Conservation (phyloP, 495 filamentous ascomycete species). For the Aspergillus panamensis region DNA sequence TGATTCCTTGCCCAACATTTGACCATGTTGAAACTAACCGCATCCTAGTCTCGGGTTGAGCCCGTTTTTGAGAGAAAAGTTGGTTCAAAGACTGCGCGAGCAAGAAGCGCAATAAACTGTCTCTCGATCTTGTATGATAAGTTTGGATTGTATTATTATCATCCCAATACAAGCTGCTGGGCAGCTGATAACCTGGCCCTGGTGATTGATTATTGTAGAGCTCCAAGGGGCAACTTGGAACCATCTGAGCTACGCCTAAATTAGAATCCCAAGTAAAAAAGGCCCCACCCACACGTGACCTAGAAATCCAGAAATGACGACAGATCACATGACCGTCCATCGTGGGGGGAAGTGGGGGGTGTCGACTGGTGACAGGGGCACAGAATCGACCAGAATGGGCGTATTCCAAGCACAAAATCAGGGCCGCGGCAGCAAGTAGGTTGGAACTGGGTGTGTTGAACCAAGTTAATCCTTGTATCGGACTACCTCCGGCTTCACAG, state of each 20-base stretch:
- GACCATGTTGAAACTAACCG: conserved; percentile 18
- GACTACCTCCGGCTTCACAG: too few species aligned
- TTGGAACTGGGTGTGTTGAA: too few species aligned
- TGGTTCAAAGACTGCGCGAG: conserved; percentile 48
- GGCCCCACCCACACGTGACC: too few species aligned
- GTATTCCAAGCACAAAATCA: too few species aligned
- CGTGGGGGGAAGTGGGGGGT: background rate
- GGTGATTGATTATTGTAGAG: too few species aligned
- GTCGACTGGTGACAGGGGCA: background rate
- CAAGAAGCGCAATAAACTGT: conserved; percentile 22
- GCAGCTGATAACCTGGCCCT: conserved; percentile 1
- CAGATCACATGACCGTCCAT: background rate
- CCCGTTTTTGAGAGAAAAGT: conserved; percentile 53
- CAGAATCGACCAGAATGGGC: too few species aligned
- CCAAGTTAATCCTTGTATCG: too few species aligned
- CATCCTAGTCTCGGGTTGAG: conserved; percentile 49
- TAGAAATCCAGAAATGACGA: too few species aligned
- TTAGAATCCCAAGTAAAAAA: too few species aligned
- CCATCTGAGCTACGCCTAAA: too few species aligned
- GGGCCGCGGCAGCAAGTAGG: too few species aligned
- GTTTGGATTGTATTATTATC: conserved; percentile 10
- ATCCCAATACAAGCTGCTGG: conserved; percentile 17
- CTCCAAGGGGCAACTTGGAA: too few species aligned
- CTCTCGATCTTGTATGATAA: conserved; percentile 22
- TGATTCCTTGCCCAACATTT: conserved; percentile 5